phyloP scores from a whole-genome alignment of 2,329 filamentous ascomycete genomes.

The Bertia moriformis region DNA sequence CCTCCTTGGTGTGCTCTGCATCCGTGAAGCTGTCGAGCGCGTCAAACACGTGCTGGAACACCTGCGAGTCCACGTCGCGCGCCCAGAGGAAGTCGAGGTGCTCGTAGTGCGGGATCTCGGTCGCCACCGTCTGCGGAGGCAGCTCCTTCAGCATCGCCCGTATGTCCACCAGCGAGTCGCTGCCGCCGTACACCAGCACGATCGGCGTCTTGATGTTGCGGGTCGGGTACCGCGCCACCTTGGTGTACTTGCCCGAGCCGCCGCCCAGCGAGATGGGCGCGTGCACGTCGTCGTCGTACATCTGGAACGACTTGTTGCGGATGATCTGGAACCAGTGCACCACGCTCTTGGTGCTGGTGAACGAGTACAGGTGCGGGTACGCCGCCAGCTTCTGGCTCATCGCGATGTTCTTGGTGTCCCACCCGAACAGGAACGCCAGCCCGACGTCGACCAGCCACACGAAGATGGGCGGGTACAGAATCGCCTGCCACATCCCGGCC shows the following conservation, averaged over 20 bases:
- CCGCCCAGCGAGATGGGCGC: conserved; percentile 59
- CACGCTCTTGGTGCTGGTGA: conserved; percentile 89
- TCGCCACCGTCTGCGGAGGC: conserved; percentile 70
- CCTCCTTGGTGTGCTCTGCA: conserved; percentile 39
- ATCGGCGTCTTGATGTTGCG: conserved; percentile 94
- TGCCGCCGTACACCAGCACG: conserved; percentile 82
- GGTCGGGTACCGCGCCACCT: conserved; percentile 90
- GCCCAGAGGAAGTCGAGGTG: conserved; percentile 97
- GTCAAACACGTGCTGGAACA: conserved; percentile 84
- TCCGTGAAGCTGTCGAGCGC: conserved; percentile 62
- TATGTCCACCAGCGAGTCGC: conserved; percentile 88
- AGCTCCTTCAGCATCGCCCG: conserved; percentile 80
- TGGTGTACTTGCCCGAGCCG: conserved; percentile 72
- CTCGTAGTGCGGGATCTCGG: conserved; percentile 81
- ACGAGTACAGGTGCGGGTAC: conserved; percentile 91
- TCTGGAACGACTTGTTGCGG: conserved; percentile 87
- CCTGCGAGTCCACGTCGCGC: conserved; percentile 64
- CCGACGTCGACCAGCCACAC: conserved; percentile 73
- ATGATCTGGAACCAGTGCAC: conserved; percentile 99
- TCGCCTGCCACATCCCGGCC: conserved; percentile 91
- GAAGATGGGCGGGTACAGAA: conserved; percentile 89
- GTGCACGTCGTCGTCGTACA: conserved; percentile 92
- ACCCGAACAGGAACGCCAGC: conserved; percentile 74
- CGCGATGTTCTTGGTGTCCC: conserved; percentile 73
- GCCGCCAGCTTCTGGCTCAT: conserved; percentile 81